phyloP scores from a whole-genome alignment of 306 rosid species.

The Acacia acuminata region DNA sequence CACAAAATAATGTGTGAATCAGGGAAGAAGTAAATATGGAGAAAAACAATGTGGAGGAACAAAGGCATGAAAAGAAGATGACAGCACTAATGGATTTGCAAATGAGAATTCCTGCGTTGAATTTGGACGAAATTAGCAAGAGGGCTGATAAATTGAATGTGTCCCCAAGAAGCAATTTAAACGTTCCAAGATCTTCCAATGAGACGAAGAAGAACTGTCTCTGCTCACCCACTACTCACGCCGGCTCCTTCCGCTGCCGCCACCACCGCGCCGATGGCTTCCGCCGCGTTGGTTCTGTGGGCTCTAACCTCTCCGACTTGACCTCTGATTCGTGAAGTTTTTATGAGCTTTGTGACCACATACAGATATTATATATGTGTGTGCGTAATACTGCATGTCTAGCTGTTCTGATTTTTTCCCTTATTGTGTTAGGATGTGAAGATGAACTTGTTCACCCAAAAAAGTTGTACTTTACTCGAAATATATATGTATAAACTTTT shows the following conservation, averaged over 20 bases:
- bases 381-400: too few relatives aligned
- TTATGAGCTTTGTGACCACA: not conserved
- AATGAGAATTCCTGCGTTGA: slow-evolving; percentile 38
- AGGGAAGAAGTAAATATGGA: slow-evolving; percentile 43
- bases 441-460: not conserved
- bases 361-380: not conserved
- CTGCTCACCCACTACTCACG: slow-evolving; percentile 88
- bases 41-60: slow-evolving; percentile 26
- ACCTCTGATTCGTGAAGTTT: slow-evolving; percentile 10
- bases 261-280: slow-evolving; percentile 47
- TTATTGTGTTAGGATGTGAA: not conserved
- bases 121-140: slow-evolving; percentile 42
- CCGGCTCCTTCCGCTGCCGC: slow-evolving; percentile 80
- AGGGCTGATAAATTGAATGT: slow-evolving; percentile 28
- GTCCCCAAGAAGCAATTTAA: slow-evolving; percentile 41
- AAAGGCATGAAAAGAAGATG: slow-evolving; percentile 31
- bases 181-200: slow-evolving; percentile 28
- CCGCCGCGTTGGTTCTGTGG: slow-evolving; percentile 50
- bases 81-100: not conserved
- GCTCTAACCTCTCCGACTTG: slow-evolving; percentile 58
- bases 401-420: not conserved
- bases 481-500: not conserved
- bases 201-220: slow-evolving; percentile 53
- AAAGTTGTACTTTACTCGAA: slow-evolving; percentile 5
- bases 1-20: not conserved